Evolutionary conservation across 768 basidiomycete species (phyloP), one percentile per base, ranked within the genome.

Genomic region (Lentinula raphanica): DNA sequence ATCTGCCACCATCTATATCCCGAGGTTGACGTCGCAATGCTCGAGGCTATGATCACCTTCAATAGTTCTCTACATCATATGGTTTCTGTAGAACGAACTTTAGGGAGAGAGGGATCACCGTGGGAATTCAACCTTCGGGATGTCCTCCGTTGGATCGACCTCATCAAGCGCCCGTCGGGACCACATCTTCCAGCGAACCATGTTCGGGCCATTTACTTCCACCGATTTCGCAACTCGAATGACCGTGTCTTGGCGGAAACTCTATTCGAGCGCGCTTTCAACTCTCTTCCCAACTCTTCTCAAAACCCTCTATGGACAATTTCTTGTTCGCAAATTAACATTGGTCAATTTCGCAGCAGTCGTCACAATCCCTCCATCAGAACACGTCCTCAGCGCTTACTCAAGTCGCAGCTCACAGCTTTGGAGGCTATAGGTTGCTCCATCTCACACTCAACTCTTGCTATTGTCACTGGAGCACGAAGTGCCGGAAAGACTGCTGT

Each of bases 81-180:
- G 64, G 84, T 89, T 8, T 83, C 82, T 62, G 63, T 82, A 21
- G 80, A 81, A 53, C 81, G 83, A 19, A 62, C 78, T 2, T 93
- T 97, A 68, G 94, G 82, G 2, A 78, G 83, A 36, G 83, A 88
- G 55, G 95, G 95, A 8, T 79, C 83, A 56, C 97, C 96, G 4
- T 99, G 96, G 96, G 96, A 99, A 68, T 97, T 98, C 77, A 99
- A 99, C 68, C 78, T 99, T 29, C 90, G 96, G 13, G 96, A 99
- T 71, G 79, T 98, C 58, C 82, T 93, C 58, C 84, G 97, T 45
- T 97, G 97, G 95, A 32, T 46, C 27, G 84, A 88, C 32, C 77
- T 77, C 0, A 80, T 88, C 38, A 66, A 85, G 32, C 68, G 69
- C 54, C 56, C 69, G 27, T 63, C 74, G 38, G 49, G 58, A 45